Conservation (phyloP, 2,329 filamentous ascomycete species). For the Phialocephala sp. region DNA sequence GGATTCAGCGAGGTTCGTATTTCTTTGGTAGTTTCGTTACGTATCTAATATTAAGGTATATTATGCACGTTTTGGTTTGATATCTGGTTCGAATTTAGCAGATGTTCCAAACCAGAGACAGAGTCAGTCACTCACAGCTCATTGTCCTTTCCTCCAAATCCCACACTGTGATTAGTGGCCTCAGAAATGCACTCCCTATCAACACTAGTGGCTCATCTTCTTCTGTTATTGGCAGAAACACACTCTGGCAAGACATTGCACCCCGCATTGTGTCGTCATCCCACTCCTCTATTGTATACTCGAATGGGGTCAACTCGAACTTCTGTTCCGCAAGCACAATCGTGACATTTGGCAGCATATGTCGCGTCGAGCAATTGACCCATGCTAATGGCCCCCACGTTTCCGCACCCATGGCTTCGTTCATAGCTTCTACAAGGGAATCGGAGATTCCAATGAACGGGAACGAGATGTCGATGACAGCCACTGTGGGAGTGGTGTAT, state of each 20-base stretch:
- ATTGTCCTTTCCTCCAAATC: not conserved
- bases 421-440: not conserved
- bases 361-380: not conserved
- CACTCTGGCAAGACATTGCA: not conserved
- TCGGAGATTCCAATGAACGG: not conserved
- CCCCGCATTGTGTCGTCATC: not conserved
- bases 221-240: not conserved
- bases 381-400: not conserved
- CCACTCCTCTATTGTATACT: not conserved
- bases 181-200: not conserved
- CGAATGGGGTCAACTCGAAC: not conserved
- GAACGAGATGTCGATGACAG: not conserved
- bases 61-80: not conserved
- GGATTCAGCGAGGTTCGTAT: not conserved
- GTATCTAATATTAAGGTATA: not conserved
- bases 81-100: not conserved
- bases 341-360: not conserved
- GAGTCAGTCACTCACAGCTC: not conserved
- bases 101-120: not conserved
- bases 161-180: not conserved
- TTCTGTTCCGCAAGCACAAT: not conserved
- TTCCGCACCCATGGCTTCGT: not conserved
- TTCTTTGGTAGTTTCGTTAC: not conserved
- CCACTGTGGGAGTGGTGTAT: not conserved
- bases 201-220: not conserved